A percentile compares a stretch with the other conserved stretches of the same genome.
These are phyloP conservation scores for Elaeis oleifera DNA, from an alignment of 202 grass and related monocot genomes.

Conservation along the genomic window DNA sequence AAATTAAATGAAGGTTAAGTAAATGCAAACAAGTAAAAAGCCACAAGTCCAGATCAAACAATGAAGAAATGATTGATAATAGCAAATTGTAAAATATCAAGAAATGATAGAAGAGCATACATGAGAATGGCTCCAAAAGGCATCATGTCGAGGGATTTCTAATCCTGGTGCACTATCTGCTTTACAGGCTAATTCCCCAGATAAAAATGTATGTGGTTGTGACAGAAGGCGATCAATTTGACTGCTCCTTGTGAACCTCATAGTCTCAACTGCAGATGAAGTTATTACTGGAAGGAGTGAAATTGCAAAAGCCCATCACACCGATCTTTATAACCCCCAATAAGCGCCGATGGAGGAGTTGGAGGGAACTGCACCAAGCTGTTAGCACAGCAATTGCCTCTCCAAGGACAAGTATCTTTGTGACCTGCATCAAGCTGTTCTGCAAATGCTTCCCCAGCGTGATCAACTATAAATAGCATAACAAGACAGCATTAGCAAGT, in stretches of 20 bases:
- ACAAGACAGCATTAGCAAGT: constrained; percentile 6
- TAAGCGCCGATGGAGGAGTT: constrained; percentile 51
- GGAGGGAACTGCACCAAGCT: constrained; percentile 82
- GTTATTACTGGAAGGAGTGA: constrained; percentile 69
- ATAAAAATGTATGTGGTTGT: constrained; percentile 55
- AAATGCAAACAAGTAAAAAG: not conserved
- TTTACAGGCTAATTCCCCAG: constrained; percentile 62
- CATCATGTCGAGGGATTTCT: constrained; percentile 44
- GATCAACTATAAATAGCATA: constrained; percentile 52
- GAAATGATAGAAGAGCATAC: constrained; percentile 34
- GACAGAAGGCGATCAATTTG: constrained; percentile 68
- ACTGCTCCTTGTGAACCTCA: constrained; percentile 52
- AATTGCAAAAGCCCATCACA: constrained; percentile 90
- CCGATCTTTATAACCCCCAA: constrained; percentile 93
- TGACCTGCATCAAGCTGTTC: constrained; percentile 76
- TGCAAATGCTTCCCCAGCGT: constrained; percentile 68
- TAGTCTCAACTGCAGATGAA: constrained; percentile 72
- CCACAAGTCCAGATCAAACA: not conserved
- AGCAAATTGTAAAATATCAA: not conserved
- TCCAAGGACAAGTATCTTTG: constrained; percentile 68
- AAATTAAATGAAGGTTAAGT: constrained; percentile 7
- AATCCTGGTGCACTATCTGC: constrained; percentile 43
- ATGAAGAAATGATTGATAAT: not conserved
- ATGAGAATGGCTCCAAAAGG: constrained; percentile 50
- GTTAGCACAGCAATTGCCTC: constrained; percentile 81